A percentile compares a stretch with the other conserved stretches of the same genome.
These are phyloP conservation scores for Parafenestella ontariensis DNA, from an alignment of 2,329 filamentous ascomycete species.

Conservation along the genomic window DNA sequence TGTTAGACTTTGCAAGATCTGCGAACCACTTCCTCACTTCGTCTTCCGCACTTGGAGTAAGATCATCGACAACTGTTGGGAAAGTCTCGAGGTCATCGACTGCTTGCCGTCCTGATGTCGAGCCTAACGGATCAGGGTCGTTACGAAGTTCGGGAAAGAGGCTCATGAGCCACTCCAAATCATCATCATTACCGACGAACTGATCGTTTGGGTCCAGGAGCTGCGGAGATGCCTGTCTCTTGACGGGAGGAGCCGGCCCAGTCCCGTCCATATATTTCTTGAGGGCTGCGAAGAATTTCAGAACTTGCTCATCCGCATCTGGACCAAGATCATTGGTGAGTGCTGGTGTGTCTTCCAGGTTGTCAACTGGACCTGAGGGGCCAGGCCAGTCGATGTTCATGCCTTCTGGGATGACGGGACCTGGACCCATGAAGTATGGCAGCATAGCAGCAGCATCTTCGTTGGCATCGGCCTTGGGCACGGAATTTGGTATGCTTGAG, in stretches of 20 bases:
- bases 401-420: constrained; percentile 23
- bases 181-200: not conserved
- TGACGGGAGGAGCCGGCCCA: not conserved
- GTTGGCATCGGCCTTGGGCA: not conserved
- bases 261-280: not conserved
- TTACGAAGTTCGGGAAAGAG: not conserved
- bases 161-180: not conserved
- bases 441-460: constrained; percentile 12
- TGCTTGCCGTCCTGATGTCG: not conserved
- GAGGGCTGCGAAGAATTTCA: constrained; percentile 3
- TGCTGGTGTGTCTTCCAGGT: constrained; percentile 9
- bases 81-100: not conserved
- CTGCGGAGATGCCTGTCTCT: not conserved
- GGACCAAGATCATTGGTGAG: constrained; percentile 9
- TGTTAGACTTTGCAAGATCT: not conserved
- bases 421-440: constrained; percentile 23
- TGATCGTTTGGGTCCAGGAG: not conserved
- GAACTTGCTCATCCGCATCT: constrained; percentile 4
- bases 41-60: not conserved
- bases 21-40: not conserved
- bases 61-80: not conserved
- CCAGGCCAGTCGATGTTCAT: constrained; percentile 16
- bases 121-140: not conserved
- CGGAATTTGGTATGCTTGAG: not conserved
- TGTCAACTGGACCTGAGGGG: constrained; percentile 1